phyloP scores from a whole-genome alignment of 148 eudicot species.

The Camellia granthamiana region DNA sequence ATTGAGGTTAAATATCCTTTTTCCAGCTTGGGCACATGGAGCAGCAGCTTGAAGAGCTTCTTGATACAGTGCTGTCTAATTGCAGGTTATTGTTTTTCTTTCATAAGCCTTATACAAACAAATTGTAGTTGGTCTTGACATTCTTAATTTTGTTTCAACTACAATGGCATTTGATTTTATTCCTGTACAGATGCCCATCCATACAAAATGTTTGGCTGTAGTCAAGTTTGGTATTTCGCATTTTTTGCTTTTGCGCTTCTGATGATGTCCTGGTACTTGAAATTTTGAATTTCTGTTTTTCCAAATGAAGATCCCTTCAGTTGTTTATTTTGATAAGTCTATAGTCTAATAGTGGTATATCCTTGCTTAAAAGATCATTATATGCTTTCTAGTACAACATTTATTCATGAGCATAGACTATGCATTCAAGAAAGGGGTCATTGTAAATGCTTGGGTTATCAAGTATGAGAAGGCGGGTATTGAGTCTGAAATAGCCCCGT shows the following conservation, averaged over 20 bases:
- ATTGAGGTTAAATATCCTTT: slow-evolving; percentile 9
- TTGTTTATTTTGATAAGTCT: not conserved
- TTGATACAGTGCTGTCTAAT: slow-evolving; percentile 43
- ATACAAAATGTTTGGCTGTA: not conserved
- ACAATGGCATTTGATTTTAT: not conserved
- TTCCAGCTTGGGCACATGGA: slow-evolving; percentile 74
- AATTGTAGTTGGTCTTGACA: slow-evolving; percentile 3
- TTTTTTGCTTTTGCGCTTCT: not conserved
- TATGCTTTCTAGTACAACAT: not conserved
- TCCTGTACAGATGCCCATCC: not conserved
- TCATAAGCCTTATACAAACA: not conserved
- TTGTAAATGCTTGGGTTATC: too few species aligned
- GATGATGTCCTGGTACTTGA: not conserved
- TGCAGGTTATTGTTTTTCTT: slow-evolving; percentile 55
- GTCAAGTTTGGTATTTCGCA: too few species aligned
- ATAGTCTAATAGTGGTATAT: not conserved
- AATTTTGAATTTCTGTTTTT: not conserved
- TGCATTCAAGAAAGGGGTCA: too few species aligned
- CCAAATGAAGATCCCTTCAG: not conserved
- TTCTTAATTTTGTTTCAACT: not conserved
- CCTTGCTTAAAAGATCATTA: not conserved
- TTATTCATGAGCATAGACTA: not conserved
- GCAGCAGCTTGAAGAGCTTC: slow-evolving; percentile 66
- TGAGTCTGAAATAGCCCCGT: too few species aligned
- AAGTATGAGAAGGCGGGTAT: too few species aligned